Percentiles rank a stretch among this genome's conserved stretches.
Evolutionary conservation across 495 filamentous ascomycete genomes (phyloP).

Genomic region (Evansstolkia leycettana): DNA sequence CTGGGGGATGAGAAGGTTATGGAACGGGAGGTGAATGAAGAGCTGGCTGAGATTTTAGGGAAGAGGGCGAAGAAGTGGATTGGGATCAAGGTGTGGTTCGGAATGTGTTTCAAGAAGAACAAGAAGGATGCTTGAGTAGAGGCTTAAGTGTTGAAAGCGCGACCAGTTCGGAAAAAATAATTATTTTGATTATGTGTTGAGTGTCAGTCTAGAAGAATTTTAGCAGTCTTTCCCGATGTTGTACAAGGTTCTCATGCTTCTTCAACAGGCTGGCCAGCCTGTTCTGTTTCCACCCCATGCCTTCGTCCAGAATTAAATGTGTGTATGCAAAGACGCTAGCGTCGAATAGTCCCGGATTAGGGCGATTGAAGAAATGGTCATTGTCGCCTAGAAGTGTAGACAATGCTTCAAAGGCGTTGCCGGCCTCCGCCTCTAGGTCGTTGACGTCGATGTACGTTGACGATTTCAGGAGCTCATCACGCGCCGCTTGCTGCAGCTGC

Average conservation of each 20-base stretch:
- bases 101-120: slow-evolving; percentile 40
- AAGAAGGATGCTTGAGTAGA: slow-evolving; percentile 5
- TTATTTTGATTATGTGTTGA: not conserved
- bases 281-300: slow-evolving; percentile 44
- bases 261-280: slow-evolving; percentile 25
- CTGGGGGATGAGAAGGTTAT: slow-evolving; percentile 11
- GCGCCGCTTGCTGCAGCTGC: slow-evolving; percentile 59
- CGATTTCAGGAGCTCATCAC: slow-evolving; percentile 56
- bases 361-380: slow-evolving; percentile 53
- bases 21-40: slow-evolving; percentile 40
- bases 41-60: slow-evolving; percentile 37
- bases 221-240: slow-evolving; percentile 39
- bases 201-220: slow-evolving; percentile 25
- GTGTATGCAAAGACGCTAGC: slow-evolving; percentile 85
- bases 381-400: slow-evolving; percentile 53
- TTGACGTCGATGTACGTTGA: slow-evolving; percentile 47
- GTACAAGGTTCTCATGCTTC: slow-evolving; percentile 37
- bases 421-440: slow-evolving; percentile 53
- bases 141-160: too few species aligned
- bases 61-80: slow-evolving; percentile 56
- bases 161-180: too few species aligned
- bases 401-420: slow-evolving; percentile 63
- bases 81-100: slow-evolving; percentile 56
- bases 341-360: slow-evolving; percentile 65
- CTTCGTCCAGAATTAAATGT: slow-evolving; percentile 57